Evolutionary conservation across 192 early-diverging fungal genomes (phyloP).

Genomic region (Pilaira anomala): DNA sequence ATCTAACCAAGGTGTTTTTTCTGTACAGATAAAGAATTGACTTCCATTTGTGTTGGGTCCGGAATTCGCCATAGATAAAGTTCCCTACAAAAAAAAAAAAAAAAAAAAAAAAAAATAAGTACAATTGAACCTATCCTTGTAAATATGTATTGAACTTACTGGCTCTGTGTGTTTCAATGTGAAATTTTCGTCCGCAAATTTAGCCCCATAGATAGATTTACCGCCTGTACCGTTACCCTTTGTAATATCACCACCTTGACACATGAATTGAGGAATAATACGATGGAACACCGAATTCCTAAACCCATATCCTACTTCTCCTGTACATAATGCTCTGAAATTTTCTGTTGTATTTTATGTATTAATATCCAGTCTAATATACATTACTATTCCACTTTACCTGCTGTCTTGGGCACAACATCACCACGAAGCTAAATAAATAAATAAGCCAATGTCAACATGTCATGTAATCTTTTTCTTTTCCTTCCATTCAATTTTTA

Average conservation of each 20-base stretch:
- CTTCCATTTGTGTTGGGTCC: conserved; percentile 83
- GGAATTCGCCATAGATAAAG: conserved; percentile 91
- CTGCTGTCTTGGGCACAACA: conserved; percentile 67
- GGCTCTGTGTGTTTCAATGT: conserved; percentile 36
- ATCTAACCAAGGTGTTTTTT: conserved; percentile 79
- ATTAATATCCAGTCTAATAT: background rate
- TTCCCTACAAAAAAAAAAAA: conserved; percentile 58
- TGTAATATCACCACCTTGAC: conserved; percentile 84
- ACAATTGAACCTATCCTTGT: too few species aligned
- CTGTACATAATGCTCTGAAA: conserved; percentile 94
- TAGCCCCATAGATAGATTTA: conserved; percentile 78
- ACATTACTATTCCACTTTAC: conserved; percentile 3
- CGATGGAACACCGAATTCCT: conserved; percentile 83
- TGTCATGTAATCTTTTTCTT: background rate
- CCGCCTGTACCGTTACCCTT: conserved; percentile 74
- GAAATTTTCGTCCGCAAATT: conserved; percentile 52
- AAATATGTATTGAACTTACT: conserved; percentile 5
- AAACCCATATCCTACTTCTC: conserved; percentile 84
- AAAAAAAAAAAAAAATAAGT: conserved; percentile 33
- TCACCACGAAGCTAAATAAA: conserved; percentile 53
- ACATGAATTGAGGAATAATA: conserved; percentile 69
- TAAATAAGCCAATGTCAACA: background rate
- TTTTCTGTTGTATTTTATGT: conserved; percentile 60
- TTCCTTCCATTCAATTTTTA: conserved; percentile 2
- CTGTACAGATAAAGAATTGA: conserved; percentile 92